A percentile compares a stretch with the other conserved stretches of the same genome.
Evolutionary conservation across 2,329 filamentous ascomycete species (phyloP).

Genomic region (Ceratocystis lukuohia): DNA sequence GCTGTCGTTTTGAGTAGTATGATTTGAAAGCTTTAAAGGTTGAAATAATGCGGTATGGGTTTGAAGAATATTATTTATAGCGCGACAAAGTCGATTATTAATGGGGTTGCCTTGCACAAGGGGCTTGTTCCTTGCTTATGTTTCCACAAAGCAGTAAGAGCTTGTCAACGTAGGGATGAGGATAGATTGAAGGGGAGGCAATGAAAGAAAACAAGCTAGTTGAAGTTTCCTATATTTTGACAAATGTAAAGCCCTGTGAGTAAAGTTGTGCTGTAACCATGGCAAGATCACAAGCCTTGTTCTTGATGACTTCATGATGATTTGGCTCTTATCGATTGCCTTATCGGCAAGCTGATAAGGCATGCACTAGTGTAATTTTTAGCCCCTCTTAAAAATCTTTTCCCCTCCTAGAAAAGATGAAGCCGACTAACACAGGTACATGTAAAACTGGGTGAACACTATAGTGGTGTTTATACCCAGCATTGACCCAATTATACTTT

Average conservation of each 20-base stretch:
- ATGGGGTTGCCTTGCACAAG: slow-evolving; percentile 3
- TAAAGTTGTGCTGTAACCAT: too few species aligned
- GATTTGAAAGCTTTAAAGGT: too few species aligned
- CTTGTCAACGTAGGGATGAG: too few species aligned
- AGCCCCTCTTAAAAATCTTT: slow-evolving; percentile 21
- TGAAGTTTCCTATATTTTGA: background rate
- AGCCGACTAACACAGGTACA: background rate
- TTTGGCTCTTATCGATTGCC: background rate
- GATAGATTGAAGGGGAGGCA: background rate
- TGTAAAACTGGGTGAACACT: background rate
- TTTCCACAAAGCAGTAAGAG: too few species aligned
- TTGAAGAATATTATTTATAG: background rate
- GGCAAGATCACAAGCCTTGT: background rate
- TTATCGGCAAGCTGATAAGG: slow-evolving; percentile 1
- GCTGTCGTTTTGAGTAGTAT: too few species aligned
- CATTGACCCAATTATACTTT: slow-evolving; percentile 2
- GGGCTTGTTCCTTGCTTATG: too few species aligned
- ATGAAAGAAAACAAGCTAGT: background rate
- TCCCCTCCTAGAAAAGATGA: slow-evolving; percentile 11
- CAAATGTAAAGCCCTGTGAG: too few species aligned
- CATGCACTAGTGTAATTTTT: slow-evolving; percentile 20
- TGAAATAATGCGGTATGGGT: background rate
- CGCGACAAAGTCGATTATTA: slow-evolving; percentile 9
- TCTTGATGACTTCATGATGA: slow-evolving; percentile 5
- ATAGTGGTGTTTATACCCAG: background rate